Conservation (phyloP, 2,329 filamentous ascomycete genomes). For the Davidsoniella eucalypti region DNA sequence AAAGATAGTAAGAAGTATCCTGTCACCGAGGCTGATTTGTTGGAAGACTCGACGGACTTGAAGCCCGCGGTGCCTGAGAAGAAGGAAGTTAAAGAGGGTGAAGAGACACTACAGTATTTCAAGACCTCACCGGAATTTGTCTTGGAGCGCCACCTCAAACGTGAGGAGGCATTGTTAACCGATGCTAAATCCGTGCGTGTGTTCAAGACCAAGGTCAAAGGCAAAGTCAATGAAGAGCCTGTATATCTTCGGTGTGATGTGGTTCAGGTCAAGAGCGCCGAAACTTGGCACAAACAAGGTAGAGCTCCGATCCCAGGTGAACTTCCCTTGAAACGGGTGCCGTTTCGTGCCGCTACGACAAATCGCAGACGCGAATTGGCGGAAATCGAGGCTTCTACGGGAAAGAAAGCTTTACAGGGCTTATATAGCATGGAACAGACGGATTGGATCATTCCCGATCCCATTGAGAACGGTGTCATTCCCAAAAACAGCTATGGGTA, state of each 20-base stretch:
- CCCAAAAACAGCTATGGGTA: slow-evolving; percentile 82
- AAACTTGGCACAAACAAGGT: slow-evolving; percentile 97
- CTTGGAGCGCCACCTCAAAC: slow-evolving; percentile 68
- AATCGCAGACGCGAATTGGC: slow-evolving; percentile 79
- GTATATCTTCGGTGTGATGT: slow-evolving; percentile 71
- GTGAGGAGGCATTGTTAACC: slow-evolving; percentile 73
- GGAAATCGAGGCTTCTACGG: slow-evolving; percentile 62
- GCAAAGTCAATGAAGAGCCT: slow-evolving; percentile 56
- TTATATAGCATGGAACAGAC: slow-evolving; percentile 75
- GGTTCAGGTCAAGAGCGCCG: slow-evolving; percentile 70
- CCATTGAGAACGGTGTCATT: slow-evolving; percentile 69
- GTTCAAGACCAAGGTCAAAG: slow-evolving; percentile 62
- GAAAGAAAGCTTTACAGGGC: slow-evolving; percentile 72
- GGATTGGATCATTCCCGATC: slow-evolving; percentile 84
- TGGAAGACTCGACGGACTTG: slow-evolving; percentile 65
- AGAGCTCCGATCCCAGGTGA: slow-evolving; percentile 55
- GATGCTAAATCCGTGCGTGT: slow-evolving; percentile 52
- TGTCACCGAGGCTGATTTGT: slow-evolving; percentile 55
- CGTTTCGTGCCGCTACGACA: slow-evolving; percentile 78
- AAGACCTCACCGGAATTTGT: slow-evolving; percentile 76
- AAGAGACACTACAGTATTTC: slow-evolving; percentile 75
- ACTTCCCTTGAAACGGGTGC: slow-evolving; percentile 67
- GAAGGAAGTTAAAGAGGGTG: slow-evolving; percentile 56
- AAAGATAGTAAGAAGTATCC: slow-evolving; percentile 25
- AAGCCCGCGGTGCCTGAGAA: slow-evolving; percentile 55